These are phyloP conservation scores for Globisporangium alternatum DNA, from an alignment of 352 stramenopile species.

Conservation along the genomic window DNA sequence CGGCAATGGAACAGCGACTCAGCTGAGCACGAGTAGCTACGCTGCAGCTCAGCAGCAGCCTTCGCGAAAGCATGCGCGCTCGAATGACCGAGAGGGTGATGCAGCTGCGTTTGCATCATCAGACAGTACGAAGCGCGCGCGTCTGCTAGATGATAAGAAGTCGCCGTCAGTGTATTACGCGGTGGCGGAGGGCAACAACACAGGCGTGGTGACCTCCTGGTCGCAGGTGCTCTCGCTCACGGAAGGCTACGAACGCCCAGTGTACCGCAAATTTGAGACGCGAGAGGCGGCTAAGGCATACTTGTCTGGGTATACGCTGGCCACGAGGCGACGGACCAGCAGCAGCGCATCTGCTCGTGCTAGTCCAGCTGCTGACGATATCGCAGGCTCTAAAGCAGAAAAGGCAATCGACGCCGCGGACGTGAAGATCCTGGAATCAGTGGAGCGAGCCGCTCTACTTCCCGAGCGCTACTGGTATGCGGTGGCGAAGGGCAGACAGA, in stretches of 20 bases:
- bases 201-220: constrained; percentile 37
- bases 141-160: background rate
- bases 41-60: background rate
- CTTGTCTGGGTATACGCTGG: constrained; percentile 13
- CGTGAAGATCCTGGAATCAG: background rate
- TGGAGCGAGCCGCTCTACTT: background rate
- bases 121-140: background rate
- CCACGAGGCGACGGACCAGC: background rate
- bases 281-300: constrained; percentile 25
- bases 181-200: constrained; percentile 31
- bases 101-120: background rate
- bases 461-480: constrained; percentile 40
- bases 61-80: constrained; percentile 5
- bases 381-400: background rate
- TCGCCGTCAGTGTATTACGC: constrained; percentile 28
- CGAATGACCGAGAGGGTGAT: constrained; percentile 1
- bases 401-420: background rate
- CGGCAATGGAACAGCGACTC: too few species aligned
- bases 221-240: constrained; percentile 31
- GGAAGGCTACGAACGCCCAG: constrained; percentile 18
- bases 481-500: constrained; percentile 46
- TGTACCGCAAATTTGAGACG: constrained; percentile 32
- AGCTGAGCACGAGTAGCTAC: background rate
- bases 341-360: background rate
- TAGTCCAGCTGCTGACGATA: too few species aligned